Conservation (phyloP, 768 basidiomycete genomes). For the Amanita subjunquillea region DNA sequence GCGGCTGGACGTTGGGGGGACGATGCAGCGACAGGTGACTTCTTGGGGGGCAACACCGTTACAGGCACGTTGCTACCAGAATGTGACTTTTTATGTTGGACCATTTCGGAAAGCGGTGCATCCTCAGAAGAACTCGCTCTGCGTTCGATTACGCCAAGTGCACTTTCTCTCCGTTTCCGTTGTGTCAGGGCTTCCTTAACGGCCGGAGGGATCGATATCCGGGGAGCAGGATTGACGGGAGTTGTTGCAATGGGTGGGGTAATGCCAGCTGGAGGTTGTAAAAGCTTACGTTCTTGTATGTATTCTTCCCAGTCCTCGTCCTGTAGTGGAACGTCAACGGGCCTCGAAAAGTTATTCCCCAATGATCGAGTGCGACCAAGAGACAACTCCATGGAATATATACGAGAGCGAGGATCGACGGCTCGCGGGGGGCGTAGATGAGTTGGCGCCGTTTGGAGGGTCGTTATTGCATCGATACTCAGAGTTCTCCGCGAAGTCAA, state of each 20-base stretch:
- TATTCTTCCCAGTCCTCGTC: constrained; percentile 85
- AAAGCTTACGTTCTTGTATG: constrained; percentile 71
- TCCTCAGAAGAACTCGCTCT: constrained; percentile 38
- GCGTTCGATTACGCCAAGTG: constrained; percentile 36
- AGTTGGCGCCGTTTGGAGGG: constrained; percentile 34
- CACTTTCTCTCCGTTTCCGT: constrained; percentile 65
- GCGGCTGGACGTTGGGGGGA: constrained; percentile 38
- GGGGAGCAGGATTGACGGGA: constrained; percentile 26
- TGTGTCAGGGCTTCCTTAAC: constrained; percentile 66
- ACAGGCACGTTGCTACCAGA: constrained; percentile 23
- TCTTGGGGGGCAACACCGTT: constrained; percentile 38
- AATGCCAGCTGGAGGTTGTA: constrained; percentile 76
- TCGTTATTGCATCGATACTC: constrained; percentile 51
- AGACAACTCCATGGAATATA: constrained; percentile 64
- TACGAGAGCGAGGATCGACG: constrained; percentile 55
- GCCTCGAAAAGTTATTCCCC: constrained; percentile 51
- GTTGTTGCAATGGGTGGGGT: constrained; percentile 71
- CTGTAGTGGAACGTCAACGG: constrained; percentile 63
- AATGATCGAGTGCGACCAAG: constrained; percentile 30
- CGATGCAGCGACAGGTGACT: constrained; percentile 27
- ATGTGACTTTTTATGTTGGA: constrained; percentile 9
- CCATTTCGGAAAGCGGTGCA: constrained; percentile 29
- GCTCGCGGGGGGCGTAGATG: constrained; percentile 66
- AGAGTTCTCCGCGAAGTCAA: constrained; percentile 58
- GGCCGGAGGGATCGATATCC: constrained; percentile 54